Evolutionary conservation across 2,329 filamentous ascomycete species (phyloP).

Genomic region (Neofusicoccum umdonicola): DNA sequence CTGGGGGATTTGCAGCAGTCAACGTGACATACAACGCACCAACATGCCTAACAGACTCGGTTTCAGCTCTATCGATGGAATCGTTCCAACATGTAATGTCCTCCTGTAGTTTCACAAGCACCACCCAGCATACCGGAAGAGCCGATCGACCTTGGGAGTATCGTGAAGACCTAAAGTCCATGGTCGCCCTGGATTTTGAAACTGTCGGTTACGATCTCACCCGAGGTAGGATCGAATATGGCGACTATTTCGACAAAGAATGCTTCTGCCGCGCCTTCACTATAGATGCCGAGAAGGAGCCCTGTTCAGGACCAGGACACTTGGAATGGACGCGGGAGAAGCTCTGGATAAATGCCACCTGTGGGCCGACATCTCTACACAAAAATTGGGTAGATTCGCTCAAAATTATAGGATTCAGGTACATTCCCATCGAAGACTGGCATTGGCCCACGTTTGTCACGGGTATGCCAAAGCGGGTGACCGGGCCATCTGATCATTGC

Average conservation of each 20-base stretch:
- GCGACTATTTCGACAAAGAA: constrained; percentile 32
- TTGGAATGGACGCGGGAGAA: constrained; percentile 28
- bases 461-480: constrained; percentile 26
- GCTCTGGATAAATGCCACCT: constrained; percentile 34
- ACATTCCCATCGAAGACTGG: constrained; percentile 31
- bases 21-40: constrained; percentile 28
- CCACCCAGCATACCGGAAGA: constrained; percentile 31
- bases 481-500: constrained; percentile 25
- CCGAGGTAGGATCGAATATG: constrained; percentile 20
- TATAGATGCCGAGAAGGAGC: constrained; percentile 20
- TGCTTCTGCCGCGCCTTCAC: constrained; percentile 31
- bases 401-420: constrained; percentile 26
- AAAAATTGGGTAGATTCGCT: constrained; percentile 28
- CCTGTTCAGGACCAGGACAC: background rate
- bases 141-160: constrained; percentile 36
- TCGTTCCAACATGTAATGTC: constrained; percentile 29
- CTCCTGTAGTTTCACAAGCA: constrained; percentile 31
- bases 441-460: constrained; percentile 27
- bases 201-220: constrained; percentile 35
- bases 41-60: constrained; percentile 27
- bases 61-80: constrained; percentile 24
- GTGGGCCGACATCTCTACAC: constrained; percentile 26
- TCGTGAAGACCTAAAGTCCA: constrained; percentile 24
- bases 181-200: constrained; percentile 31
- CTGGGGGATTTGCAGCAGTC: constrained; percentile 26